Evolutionary conservation across 257 asterid genomes (phyloP).

Genomic region (Lycium ferocissimum): DNA sequence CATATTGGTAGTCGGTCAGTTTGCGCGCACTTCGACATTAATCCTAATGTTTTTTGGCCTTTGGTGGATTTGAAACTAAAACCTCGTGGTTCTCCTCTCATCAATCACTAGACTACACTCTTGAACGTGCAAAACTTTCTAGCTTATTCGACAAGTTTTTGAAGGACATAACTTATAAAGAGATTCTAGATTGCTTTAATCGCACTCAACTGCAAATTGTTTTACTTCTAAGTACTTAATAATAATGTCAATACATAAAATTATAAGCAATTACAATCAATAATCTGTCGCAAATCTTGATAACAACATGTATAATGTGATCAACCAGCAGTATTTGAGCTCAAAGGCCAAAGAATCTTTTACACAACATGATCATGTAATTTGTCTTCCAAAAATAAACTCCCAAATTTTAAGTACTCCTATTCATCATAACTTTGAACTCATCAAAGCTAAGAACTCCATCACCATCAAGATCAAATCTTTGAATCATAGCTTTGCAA

Average conservation of each 20-base stretch:
- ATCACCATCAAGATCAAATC: constrained; percentile 61
- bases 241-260: not conserved
- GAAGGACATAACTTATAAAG: not conserved
- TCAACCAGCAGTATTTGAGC: not conserved
- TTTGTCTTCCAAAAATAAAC: too few relatives aligned
- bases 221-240: not conserved
- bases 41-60: too few relatives aligned
- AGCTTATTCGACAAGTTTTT: not conserved
- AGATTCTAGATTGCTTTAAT: too few relatives aligned
- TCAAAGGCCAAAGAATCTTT: not conserved
- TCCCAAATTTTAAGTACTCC: not conserved
- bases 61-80: too few relatives aligned
- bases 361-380: too few relatives aligned
- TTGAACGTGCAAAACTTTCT: not conserved
- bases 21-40: too few relatives aligned
- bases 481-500: constrained; percentile 58
- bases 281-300: not conserved
- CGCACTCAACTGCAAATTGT: not conserved
- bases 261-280: not conserved
- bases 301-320: not conserved
- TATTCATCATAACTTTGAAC: constrained; percentile 60
- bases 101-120: too few relatives aligned
- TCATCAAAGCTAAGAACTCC: constrained; percentile 66
- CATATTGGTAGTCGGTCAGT: too few relatives aligned
- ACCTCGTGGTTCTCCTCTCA: too few relatives aligned